Evolutionary conservation across 805 yeast species (phyloP).

Genomic region (Sugiyamaella floridensis): DNA sequence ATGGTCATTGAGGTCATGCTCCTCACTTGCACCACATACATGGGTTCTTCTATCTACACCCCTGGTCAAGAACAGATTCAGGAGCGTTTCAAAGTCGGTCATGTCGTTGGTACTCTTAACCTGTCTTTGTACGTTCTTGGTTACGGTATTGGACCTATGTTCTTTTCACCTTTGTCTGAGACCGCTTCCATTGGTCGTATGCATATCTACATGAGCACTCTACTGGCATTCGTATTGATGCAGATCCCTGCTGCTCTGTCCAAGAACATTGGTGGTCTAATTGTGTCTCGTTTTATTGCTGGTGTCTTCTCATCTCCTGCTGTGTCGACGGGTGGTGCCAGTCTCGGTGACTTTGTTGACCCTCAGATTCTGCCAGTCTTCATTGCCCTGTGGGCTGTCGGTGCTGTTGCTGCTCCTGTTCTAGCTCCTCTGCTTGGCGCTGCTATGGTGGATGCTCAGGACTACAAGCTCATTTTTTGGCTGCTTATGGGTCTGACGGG

Average conservation of each 20-base stretch:
- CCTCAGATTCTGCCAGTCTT: constrained; percentile 38
- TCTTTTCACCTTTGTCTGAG: constrained; percentile 57
- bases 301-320: constrained; percentile 54
- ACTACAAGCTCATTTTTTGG: constrained; percentile 55
- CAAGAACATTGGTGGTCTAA: constrained; percentile 45
- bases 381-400: constrained; percentile 44
- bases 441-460: constrained; percentile 39
- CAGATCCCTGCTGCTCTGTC: constrained; percentile 53
- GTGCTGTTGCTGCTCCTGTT: constrained; percentile 12
- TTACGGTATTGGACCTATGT: constrained; percentile 57
- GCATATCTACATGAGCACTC: constrained; percentile 38
- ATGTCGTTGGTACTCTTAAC: constrained; percentile 45
- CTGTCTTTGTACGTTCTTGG: constrained; percentile 60
- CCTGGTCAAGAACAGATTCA: constrained; percentile 42
- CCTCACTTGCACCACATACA: constrained; percentile 47
- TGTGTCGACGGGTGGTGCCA: constrained; percentile 53
- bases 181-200: constrained; percentile 43
- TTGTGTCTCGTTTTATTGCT: constrained; percentile 44
- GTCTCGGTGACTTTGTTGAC: constrained; percentile 43
- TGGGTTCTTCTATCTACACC: constrained; percentile 54
- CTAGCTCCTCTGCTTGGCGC: constrained; percentile 55
- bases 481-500: constrained; percentile 37
- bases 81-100: constrained; percentile 38
- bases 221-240: constrained; percentile 42
- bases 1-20: constrained; percentile 37